A percentile compares a stretch with the other conserved stretches of the same genome.
Conservation (phyloP, 257 asterid genomes). For the Primulina tabacum region DNA sequence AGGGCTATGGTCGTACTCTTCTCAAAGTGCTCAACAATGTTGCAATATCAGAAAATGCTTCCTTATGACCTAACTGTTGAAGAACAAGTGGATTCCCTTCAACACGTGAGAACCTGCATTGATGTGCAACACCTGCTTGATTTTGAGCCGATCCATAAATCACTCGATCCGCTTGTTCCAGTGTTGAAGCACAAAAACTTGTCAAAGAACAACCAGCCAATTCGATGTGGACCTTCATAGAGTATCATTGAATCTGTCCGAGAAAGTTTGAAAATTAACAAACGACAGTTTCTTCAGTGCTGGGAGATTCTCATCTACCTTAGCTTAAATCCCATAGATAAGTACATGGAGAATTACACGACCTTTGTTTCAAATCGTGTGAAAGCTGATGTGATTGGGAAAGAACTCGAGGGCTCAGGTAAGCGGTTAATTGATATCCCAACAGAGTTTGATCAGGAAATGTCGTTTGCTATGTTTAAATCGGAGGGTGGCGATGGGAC, state of each 20-base stretch:
- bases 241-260: constrained; percentile 57
- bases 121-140: constrained; percentile 72
- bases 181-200: constrained; percentile 51
- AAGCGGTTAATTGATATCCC: constrained; percentile 69
- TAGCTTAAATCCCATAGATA: constrained; percentile 45
- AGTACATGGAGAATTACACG: constrained; percentile 52
- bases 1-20: constrained; percentile 75
- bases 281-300: constrained; percentile 75
- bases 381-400: constrained; percentile 74
- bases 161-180: constrained; percentile 45
- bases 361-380: constrained; percentile 50
- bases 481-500: constrained; percentile 39
- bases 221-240: constrained; percentile 48
- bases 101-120: constrained; percentile 72
- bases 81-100: constrained; percentile 91
- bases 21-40: constrained; percentile 61
- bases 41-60: constrained; percentile 60
- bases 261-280: constrained; percentile 72
- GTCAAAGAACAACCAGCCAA: constrained; percentile 48
- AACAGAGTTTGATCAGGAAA: constrained; percentile 58
- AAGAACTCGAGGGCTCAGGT: constrained; percentile 60
- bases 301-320: constrained; percentile 93
- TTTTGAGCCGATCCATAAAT: constrained; percentile 52
- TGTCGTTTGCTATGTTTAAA: constrained; percentile 83
- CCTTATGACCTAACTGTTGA: constrained; percentile 84